Evolutionary conservation across 306 rosid genomes (phyloP), one percentile per base, ranked within the genome.

Genomic region (Quercus engelmannii): DNA sequence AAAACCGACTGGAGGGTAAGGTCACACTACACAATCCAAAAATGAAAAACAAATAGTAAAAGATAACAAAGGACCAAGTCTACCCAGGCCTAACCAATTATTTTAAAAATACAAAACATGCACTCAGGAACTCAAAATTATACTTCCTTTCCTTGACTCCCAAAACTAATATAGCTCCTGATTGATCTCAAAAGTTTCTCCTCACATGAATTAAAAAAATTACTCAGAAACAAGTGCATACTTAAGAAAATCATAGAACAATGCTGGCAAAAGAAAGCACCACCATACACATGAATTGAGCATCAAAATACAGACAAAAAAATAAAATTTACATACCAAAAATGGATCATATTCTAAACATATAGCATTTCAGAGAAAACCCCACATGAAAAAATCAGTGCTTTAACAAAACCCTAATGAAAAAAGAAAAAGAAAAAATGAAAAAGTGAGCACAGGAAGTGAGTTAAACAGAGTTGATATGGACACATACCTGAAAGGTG

Each of bases 401-500:
- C 23, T 84, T 78, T 23, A 65, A 85, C 61, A 30, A 87, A 87
- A 78, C 84, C 97, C 92, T 71, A 85, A 80, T 46, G 69, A 23
- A 74, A 57, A 52, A 57, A 52, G 26, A 26, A 1, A 9, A 11
- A 51, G 38, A 28, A 1, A 19, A 11, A 13, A 1, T 15, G 38
- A 20, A 55, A 25, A 33, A 62, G 30, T 5, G 49, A 74, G 62
- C 65, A 54, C 2, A 11, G 30, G 62, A 55, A 20, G 43, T 26
- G 33, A 4, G 55, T 58, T 33, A 46, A 9, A 21, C 41, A 25
- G 70, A 69, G 23, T 68, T 68, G 26, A 19, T 35, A 23, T 1
- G 43, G 2, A 17, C 52, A 2, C 13, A 21, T 43, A 94, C 99
- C 97, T 94, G 99, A 82, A 94, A 94, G 69, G 99, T 92, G 84